phyloP scores from a whole-genome alignment of 257 asterid species.

The Cruciata laevipes region DNA sequence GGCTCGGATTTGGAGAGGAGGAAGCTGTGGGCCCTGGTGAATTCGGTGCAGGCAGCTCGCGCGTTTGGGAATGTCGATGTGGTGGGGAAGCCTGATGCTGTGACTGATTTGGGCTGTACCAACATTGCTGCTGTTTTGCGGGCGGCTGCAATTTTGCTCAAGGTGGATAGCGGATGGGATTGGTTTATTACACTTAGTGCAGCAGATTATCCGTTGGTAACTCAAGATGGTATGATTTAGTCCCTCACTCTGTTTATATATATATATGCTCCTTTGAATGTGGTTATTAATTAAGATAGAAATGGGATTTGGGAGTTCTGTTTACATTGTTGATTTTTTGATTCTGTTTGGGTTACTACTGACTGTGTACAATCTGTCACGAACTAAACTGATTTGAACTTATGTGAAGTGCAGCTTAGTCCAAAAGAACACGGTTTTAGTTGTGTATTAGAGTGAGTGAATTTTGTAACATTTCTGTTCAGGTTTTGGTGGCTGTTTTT shows the following conservation, averaged over 20 bases:
- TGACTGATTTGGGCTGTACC: conserved; percentile 86
- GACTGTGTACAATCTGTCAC: no score
- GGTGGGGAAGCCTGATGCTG: conserved; percentile 93
- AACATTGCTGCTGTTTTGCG: conserved; percentile 75
- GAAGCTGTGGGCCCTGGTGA: conserved; percentile 55
- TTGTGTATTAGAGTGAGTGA: not conserved
- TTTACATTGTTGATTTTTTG: conserved; percentile 3
- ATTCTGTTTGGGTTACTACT: not conserved
- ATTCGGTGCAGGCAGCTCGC: conserved; percentile 65
- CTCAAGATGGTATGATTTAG: conserved; percentile 78
- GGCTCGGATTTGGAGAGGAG: conserved; percentile 70
- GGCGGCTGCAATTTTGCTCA: conserved; percentile 78
- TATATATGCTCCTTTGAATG: not conserved
- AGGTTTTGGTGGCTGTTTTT: not conserved
- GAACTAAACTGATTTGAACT: no score
- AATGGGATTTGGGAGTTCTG: conserved; percentile 3
- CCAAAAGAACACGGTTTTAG: not conserved
- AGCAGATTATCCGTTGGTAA: conserved; percentile 78
- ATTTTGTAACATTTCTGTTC: not conserved
- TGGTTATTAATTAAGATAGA: not conserved
- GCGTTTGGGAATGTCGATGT: conserved; percentile 95
- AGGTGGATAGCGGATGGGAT: conserved; percentile 81
- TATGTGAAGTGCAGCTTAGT: no score
- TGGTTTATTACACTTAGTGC: conserved; percentile 95
- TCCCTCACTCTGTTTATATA: not conserved